Evolutionary conservation across 2,329 filamentous ascomycete species (phyloP).

Genomic region (Aspergillus tubingensis): DNA sequence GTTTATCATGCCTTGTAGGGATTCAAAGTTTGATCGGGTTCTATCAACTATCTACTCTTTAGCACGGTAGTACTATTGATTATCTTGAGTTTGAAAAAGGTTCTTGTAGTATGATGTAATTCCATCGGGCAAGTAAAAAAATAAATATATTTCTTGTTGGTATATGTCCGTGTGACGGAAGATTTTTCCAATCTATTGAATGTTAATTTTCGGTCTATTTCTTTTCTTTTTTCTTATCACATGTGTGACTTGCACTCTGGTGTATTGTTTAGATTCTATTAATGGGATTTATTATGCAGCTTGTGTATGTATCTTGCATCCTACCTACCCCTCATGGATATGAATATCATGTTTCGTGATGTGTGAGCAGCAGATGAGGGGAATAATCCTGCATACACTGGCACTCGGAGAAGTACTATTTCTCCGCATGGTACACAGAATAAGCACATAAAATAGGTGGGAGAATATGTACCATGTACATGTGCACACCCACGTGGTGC

Average conservation of each 20-base stretch:
- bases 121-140: no score
- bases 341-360: background rate
- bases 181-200: background rate
- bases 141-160: background rate
- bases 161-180: background rate
- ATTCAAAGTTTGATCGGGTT: background rate
- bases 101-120: background rate
- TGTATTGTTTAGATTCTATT: no score
- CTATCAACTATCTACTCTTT: background rate
- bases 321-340: background rate
- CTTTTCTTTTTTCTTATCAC: background rate
- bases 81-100: no score
- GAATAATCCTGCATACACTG: background rate
- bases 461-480: background rate
- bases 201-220: background rate
- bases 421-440: background rate
- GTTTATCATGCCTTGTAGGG: no score
- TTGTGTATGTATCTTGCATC: no score
- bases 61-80: no score
- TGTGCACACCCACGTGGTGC: background rate
- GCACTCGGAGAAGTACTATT: background rate
- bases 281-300: no score
- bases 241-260: no score
- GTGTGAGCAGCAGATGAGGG: background rate
- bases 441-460: background rate